Evolutionary conservation across 495 filamentous ascomycete species (phyloP), one percentile per base, ranked within the genome.

Genomic region (Xylaria flabelliformis): DNA sequence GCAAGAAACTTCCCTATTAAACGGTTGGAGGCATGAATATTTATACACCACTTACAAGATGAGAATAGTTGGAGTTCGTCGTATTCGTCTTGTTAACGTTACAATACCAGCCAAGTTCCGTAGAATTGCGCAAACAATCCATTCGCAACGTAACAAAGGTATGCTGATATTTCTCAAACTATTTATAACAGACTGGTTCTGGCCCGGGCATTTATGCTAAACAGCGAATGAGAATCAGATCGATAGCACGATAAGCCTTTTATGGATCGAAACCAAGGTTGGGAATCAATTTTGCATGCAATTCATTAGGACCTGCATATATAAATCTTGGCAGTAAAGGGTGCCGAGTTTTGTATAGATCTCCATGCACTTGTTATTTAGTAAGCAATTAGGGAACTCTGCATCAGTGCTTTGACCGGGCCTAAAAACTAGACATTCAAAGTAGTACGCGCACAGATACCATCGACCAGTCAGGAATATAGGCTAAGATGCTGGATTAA

Each of bases 211-310:
- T 21, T 50, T 56, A 29, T 29, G 13, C 15, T 29, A 17, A 29
- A 56, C 24, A 17, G 26, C 51, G 51, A 56, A 29, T 56, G 10
- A 29, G 4, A 56, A 56, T 29, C 26, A 15, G 26, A 56, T 12
- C 17, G 51, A 56, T 56, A 56, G 13, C 51, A 56, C 51, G 51
- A 56, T 56, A 56, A 56, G 51, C 51, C 21, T 56, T 29, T 56
- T 29, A 56, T 26, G 21, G 51, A 56, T 29, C 9, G 51, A 29
- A 13, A 56, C 51, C 51, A 17, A 56, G 3, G 8, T 17, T 29
- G 15, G 32, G 15, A 29, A 56, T 56, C 51, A 56, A 56, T 56
- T 29, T 56, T 12, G 10, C 12, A 56, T 56, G 51, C 51, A 56
- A 56, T 29, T 56, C 51, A 29, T 56, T 29, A 24, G 51, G 51